Evolutionary conservation across 495 filamentous ascomycete genomes (phyloP).

Genomic region (Peziza echinospora): DNA sequence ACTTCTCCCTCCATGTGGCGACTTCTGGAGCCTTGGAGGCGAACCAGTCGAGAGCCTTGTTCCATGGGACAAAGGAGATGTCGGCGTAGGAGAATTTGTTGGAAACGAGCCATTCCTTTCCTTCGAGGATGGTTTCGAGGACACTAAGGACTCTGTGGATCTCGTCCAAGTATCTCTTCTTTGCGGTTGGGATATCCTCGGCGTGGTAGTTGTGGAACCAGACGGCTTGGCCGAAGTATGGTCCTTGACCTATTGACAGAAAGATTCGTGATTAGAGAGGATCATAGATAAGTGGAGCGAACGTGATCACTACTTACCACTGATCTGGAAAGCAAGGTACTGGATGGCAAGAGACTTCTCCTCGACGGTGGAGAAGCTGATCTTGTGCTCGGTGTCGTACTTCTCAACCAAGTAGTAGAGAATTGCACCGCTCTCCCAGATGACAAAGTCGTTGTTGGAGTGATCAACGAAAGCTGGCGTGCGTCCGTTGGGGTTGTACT

Average conservation of each 20-base stretch:
- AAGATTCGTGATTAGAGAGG: too few relatives aligned
- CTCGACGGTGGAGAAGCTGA: conserved; percentile 30
- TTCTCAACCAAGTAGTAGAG: conserved; percentile 45
- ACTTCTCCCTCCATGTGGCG: conserved; percentile 1
- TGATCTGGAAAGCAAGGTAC: conserved; percentile 44
- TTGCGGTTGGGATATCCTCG: conserved; percentile 29
- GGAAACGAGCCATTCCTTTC: conserved; percentile 37
- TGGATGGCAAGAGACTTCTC: conserved; percentile 36
- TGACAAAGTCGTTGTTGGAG: conserved; percentile 39
- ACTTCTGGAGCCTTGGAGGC: conserved; percentile 1
- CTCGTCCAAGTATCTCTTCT: conserved; percentile 39
- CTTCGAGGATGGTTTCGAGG: conserved; percentile 29
- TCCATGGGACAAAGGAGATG: conserved; percentile 36
- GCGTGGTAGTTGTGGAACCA: conserved; percentile 36
- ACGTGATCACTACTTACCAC: conserved; percentile 14
- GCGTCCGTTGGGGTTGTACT: conserved; percentile 54
- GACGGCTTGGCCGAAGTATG: conserved; percentile 32
- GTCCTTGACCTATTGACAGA: conserved; percentile 36
- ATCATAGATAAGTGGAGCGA: neutral
- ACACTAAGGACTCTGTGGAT: conserved; percentile 37
- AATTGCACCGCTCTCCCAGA: conserved; percentile 61
- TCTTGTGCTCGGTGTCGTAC: conserved; percentile 42
- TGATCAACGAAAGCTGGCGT: conserved; percentile 38
- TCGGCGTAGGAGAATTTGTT: conserved; percentile 37
- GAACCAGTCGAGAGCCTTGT: conserved; percentile 12